Conservation (phyloP, 2,329 filamentous ascomycete genomes). For the Zymoseptoria brevis region DNA sequence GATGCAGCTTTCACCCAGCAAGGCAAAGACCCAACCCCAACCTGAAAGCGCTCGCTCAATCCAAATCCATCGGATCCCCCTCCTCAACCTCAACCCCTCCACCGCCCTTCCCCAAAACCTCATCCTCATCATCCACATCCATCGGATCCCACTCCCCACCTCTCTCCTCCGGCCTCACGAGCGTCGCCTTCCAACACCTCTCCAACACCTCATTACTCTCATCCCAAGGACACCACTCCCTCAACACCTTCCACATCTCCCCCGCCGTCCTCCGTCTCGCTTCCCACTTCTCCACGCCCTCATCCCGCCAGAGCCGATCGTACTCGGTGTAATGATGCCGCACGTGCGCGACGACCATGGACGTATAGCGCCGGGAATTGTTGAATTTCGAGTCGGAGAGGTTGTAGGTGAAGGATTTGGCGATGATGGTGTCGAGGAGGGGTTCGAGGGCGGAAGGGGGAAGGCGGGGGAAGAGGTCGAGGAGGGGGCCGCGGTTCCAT, state of each 20-base stretch:
- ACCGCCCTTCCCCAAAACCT: background rate
- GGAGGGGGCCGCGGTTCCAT: slow-evolving; percentile 25
- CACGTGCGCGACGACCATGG: slow-evolving; percentile 52
- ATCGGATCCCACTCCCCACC: slow-evolving; percentile 12
- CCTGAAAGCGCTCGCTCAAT: slow-evolving; percentile 8
- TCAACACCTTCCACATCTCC: slow-evolving; percentile 23
- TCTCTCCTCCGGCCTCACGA: slow-evolving; percentile 20
- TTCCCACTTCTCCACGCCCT: slow-evolving; percentile 22
- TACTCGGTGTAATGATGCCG: slow-evolving; percentile 55
- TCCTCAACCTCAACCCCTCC: background rate
- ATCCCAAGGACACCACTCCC: slow-evolving; percentile 29
- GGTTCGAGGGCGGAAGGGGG: slow-evolving; percentile 17
- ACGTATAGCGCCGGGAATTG: slow-evolving; percentile 23
- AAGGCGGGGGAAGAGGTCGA: slow-evolving; percentile 26
- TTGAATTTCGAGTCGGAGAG: slow-evolving; percentile 21
- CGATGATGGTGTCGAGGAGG: slow-evolving; percentile 25
- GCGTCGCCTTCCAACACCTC: slow-evolving; percentile 21
- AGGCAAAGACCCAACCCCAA: background rate
- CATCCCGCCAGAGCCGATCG: slow-evolving; percentile 40
- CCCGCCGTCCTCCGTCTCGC: slow-evolving; percentile 19
- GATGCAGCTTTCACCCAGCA: background rate
- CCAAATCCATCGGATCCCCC: slow-evolving; percentile 24
- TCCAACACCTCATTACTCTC: slow-evolving; percentile 24
- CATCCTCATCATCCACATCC: slow-evolving; percentile 21
- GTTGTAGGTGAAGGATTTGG: slow-evolving; percentile 24